Evolutionary conservation across 208 protist species (phyloP), one percentile per base, ranked within the genome.

Genomic region (Naegleria gruberi): DNA sequence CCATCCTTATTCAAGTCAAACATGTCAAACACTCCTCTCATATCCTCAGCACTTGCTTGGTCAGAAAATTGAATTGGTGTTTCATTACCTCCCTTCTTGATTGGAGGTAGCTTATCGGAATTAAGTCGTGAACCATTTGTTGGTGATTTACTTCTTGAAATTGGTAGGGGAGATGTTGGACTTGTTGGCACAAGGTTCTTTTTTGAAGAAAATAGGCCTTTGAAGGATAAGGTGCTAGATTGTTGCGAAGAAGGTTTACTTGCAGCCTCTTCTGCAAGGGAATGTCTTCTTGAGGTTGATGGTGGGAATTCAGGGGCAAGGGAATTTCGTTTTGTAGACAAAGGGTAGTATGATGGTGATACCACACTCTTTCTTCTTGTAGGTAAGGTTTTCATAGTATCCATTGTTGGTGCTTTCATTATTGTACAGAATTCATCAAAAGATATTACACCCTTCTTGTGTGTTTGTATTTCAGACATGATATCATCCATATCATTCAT

Each of bases 401-500:
- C 41, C 34, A 45, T n/a, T 45, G 81, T 19, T 26, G 81, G 81
- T 0, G 81, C 44, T 44, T 45, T 84, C 40, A 84, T 44, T 17
- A 84, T 17, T 30, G 4, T 45, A n/a, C 34, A 41, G 30, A 84
- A 84, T 44, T 84, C 81, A 7, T 84, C 37, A 84, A 84, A 84
- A 8, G 30, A 44, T 84, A 84, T 84, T 5, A 44, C 30, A 44
- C 42, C 81, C 17, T 17, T n/a, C 34, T 84, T 84, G 10, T n/a
- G 8, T 23, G 65, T 30, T 4, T 77, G 17, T 37, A 84, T 82
- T 30, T 91, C 90, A 10, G 1, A 37, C 34, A 92, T 92, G 4
- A 92, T 34, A 30, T 34, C 47, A 1, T 90, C 37, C 19, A 90
- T 40, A 55, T 95, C 93, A 30, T 93, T 90, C 41, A 93, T 43